A percentile compares a stretch with the other conserved stretches of the same genome.
These are phyloP conservation scores for Candida sithepensis DNA, from an alignment of 805 yeast genomes.

Conservation along the genomic window DNA sequence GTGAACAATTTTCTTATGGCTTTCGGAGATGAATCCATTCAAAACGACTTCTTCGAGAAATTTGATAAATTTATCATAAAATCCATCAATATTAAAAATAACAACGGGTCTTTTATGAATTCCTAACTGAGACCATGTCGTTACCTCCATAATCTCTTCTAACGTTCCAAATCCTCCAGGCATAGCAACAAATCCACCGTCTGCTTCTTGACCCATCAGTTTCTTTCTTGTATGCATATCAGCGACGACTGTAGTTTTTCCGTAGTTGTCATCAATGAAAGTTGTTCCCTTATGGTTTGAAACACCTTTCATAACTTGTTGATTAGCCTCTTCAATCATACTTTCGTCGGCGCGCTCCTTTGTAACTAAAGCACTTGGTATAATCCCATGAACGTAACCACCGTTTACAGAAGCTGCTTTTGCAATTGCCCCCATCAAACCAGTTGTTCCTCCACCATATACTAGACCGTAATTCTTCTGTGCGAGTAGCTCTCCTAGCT, in stretches of 20 bases:
- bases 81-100: slow-evolving; percentile 74
- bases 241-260: slow-evolving; percentile 73
- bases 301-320: slow-evolving; percentile 45
- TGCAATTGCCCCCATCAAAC: slow-evolving; percentile 74
- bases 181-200: slow-evolving; percentile 75
- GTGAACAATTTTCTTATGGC: slow-evolving; percentile 63
- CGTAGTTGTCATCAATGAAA: slow-evolving; percentile 56
- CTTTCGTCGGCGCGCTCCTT: slow-evolving; percentile 52
- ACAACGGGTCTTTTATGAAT: slow-evolving; percentile 82
- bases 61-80: slow-evolving; percentile 63
- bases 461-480: slow-evolving; percentile 65
- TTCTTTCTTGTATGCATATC: slow-evolving; percentile 91
- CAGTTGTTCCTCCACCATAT: slow-evolving; percentile 90
- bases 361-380: slow-evolving; percentile 71
- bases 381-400: slow-evolving; percentile 76
- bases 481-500: slow-evolving; percentile 57
- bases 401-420: slow-evolving; percentile 50
- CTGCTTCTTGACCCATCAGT: slow-evolving; percentile 82
- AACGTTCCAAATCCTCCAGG: slow-evolving; percentile 93
- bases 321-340: slow-evolving; percentile 40
- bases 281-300: slow-evolving; percentile 65
- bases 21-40: slow-evolving; percentile 64
- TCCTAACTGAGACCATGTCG: slow-evolving; percentile 88
- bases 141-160: slow-evolving; percentile 86
- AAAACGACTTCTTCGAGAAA: slow-evolving; percentile 59